Evolutionary conservation across 208 protist species (phyloP), one percentile per base, ranked within the genome.

Genomic region (Wallacemonas sp.): DNA sequence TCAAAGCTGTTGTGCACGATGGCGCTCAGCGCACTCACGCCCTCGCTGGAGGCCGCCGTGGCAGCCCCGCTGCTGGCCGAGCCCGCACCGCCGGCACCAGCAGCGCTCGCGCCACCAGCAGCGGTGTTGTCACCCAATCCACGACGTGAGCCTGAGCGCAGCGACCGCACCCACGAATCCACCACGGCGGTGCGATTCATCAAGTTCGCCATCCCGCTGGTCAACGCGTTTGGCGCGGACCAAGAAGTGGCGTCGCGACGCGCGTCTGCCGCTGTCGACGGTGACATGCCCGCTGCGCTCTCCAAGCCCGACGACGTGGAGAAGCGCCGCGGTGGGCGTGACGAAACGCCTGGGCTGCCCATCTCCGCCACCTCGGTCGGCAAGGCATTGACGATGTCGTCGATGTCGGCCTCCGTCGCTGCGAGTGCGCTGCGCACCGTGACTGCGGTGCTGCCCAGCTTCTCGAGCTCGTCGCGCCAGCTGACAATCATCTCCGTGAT

Each of bases 401-500:
- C 41, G 16, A 63, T 43, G 47, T 36, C 56, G 47, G 26, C 16
- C 34, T 26, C 30, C 17, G 57, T 46, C 32, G 47, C 29, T 6
- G 34, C 61, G 16, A 66, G 27, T 9, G 30, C 12, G 23, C 24
- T 30, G 1, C 46, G 32, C 44, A 66, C 36, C n/a, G 41, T 36
- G 14, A 44, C 5, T 4, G 27, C 54, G 6, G 26, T 21, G 39
- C 34, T 34, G n/a, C 62, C 61, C 5, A 83, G 6, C 32, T 81
- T 68, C 48, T 73, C 44, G 19, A 89, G 33, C 44, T 77, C 61
- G 14, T 47, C 19, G 21, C 58, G 55, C 76, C 78, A 86, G 24
- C 83, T 76, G 21, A 61, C 68, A 3, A 89, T 66, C 49, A 83
- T 76, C 26, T 81, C 62, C 33, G 60, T 72, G 14, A 89, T 74